Evolutionary conservation across 2,329 filamentous ascomycete genomes (phyloP), one percentile per base, ranked within the genome.

Genomic region (Hypoxylon sp.): DNA sequence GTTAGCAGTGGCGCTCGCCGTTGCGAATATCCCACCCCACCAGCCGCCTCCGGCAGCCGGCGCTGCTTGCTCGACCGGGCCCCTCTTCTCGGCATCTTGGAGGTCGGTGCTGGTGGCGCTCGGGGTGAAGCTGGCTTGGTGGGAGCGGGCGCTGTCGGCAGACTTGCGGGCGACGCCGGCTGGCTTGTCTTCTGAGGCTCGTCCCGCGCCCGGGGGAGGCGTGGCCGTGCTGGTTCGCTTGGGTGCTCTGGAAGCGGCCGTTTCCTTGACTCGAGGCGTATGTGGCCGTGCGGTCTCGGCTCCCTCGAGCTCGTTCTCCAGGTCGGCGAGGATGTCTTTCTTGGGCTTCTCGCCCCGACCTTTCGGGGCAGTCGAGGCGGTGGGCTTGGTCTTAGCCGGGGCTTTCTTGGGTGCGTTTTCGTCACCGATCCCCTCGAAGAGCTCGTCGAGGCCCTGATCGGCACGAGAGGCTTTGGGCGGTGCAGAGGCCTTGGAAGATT

Each of bases 1-100:
- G 64, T 70, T 79, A 21, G 78, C 84, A 27, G 82, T 82, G 46
- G 82, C 81, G 50, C 79, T 84, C 24, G 89, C 89, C 0, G 91
- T 93, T 37, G 90, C 91, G 69, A 95, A 83, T 48, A 97, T 78
- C 18, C 91, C 89, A 70, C 92, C 92, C 90, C 92, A 97, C 90
- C 92, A 96, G 51, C 92, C 89, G 63, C 91, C 91, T 58, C 89
- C 86, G 42, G 63, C 72, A 40, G 66, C 58, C 0, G 66, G 40
- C 7, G 65, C 64, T 42, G 73, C 68, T 67, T 84, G 79, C 55
- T 82, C 79, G 41, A 75, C 72, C 3, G 77, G 62, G 18, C 76
- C 73, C 69, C 79, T 83, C 74, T 80, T 85, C 68, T 85, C 83
- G 27, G 76, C 70, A 62, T 87, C 83, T 53, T 84, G 83, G 5